Base-by-base conservation (phyloP, 2,329 filamentous ascomycete genomes). In the Apiospora marii region DNA sequence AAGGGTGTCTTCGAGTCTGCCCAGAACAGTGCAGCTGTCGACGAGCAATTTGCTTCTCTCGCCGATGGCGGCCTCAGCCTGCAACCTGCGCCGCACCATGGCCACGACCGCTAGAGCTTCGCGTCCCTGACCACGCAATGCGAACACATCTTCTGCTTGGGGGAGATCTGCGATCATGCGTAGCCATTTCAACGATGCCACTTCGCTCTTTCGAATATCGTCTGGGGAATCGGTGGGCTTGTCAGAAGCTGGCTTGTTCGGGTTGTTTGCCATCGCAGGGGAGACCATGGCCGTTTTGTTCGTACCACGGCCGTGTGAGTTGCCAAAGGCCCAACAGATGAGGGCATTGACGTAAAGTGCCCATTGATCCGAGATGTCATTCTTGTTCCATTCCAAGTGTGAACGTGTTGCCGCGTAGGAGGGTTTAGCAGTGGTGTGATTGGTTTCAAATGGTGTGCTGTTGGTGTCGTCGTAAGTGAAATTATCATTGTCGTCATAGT, bases 311-410 rank as follows among this genome's bases (percentile, higher is more conserved):
- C 46, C 27, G 30, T 43, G 30, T 2, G 48, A 48, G 72, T 87
- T 82, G 2, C 85, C 84, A 74, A 87, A 88, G 0, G 88, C 88
- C 89, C 89, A 91, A 81, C 87, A 90, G 74, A 91, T 87, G 69
- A 91, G 83, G 10, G 87, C 83, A 74, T 88, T 90, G 10, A 88
- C 85, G 76, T 91, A 90, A 68, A 90, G 90, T 71, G 97, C 89
- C 95, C 96, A 99, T 71, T 98, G 88, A 16, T 93, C 94, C 88
- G 95, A 96, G 68, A 93, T 87, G 2, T 80, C 76, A 14, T 92
- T 91, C 91, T 93, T 94, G 72, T 75, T 76, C 77, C 75, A 77
- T 16, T 53, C 44, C 44, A 51, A 53, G 22, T 49, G 30, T 8
- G 49, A 34, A 41, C 4, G 30, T 12, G 13, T 44, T 24, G 46